A percentile compares a stretch with the other conserved stretches of the same genome.
Conservation (phyloP, 2,329 filamentous ascomycete species). For the Thelonectria rubi region DNA sequence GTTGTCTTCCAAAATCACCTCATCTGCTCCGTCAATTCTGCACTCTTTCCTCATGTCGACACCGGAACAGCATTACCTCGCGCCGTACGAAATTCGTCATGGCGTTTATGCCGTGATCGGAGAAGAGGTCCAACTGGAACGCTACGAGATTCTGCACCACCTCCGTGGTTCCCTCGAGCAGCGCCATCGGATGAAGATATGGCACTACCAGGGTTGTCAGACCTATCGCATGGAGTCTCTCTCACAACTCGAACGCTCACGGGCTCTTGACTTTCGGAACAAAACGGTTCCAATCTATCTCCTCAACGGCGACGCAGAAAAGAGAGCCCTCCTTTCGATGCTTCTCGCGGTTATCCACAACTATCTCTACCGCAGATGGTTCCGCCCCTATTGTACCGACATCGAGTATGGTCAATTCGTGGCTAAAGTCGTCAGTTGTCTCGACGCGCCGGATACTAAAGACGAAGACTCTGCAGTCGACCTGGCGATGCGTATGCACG, state of each 20-base stretch:
- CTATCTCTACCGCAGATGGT: conserved; percentile 15
- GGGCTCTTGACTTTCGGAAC: background rate
- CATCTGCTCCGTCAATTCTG: too few relatives aligned
- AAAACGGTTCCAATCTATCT: conserved; percentile 12
- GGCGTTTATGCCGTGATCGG: background rate
- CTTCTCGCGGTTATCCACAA: conserved; percentile 5
- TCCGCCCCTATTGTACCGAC: conserved; percentile 12
- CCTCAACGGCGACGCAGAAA: background rate
- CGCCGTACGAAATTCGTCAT: background rate
- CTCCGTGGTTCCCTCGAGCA: background rate
- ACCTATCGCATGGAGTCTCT: background rate
- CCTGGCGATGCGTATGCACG: background rate
- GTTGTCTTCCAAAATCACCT: too few relatives aligned
- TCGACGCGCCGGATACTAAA: background rate
- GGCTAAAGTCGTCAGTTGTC: background rate
- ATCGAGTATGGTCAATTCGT: conserved; percentile 12
- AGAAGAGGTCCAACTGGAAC: background rate
- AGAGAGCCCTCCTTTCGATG: background rate
- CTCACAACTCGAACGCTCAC: background rate
- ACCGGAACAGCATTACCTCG: background rate
- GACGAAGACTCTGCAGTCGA: background rate
- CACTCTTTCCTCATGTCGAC: too few relatives aligned
- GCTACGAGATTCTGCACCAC: background rate
- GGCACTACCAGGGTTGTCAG: background rate
- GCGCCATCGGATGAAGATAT: background rate